Percentiles rank a stretch among this genome's conserved stretches.
Conservation (phyloP, 768 basidiomycete species). For the Suillus alpinus region DNA sequence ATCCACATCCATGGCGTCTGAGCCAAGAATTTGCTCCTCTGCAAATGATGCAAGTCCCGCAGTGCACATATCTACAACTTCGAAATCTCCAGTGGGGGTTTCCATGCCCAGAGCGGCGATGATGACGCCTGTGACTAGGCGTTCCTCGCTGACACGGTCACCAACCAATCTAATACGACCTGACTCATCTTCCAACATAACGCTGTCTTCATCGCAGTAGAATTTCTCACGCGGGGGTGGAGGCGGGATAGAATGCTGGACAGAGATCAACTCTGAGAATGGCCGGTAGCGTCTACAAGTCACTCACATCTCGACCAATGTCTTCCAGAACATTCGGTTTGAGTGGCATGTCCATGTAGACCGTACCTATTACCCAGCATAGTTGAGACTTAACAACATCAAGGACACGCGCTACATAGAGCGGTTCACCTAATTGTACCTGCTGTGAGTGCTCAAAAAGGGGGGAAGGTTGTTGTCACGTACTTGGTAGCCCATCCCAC, state of each 20-base stretch:
- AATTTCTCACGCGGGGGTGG: constrained; percentile 77
- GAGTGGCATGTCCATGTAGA: constrained; percentile 98
- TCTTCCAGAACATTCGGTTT: constrained; percentile 99
- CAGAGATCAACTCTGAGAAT: constrained; percentile 7
- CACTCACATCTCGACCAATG: constrained; percentile 84
- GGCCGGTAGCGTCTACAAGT: constrained; percentile 1
- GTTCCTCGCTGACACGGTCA: constrained; percentile 53
- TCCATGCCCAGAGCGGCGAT: constrained; percentile 89
- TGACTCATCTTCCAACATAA: constrained; percentile 95
- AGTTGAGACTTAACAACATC: constrained; percentile 83
- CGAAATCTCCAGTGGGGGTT: constrained; percentile 86
- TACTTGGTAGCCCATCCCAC: constrained; percentile 50
- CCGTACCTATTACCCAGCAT: constrained; percentile 91
- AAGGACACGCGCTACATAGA: constrained; percentile 75
- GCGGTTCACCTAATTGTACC: constrained; percentile 53
- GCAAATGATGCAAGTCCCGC: constrained; percentile 69
- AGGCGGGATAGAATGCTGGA: constrained; percentile 83
- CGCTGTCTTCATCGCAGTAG: constrained; percentile 69
- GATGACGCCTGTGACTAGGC: constrained; percentile 88
- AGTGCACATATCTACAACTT: constrained; percentile 86
- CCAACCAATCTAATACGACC: constrained; percentile 90
- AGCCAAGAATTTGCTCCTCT: constrained; percentile 18
- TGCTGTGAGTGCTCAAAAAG: neutral
- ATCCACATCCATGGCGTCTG: constrained; percentile 68
- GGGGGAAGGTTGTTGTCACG: constrained; percentile 1